phyloP scores from a whole-genome alignment of 2,329 filamentous ascomycete species.

The Pseudocercospora fuligena region DNA sequence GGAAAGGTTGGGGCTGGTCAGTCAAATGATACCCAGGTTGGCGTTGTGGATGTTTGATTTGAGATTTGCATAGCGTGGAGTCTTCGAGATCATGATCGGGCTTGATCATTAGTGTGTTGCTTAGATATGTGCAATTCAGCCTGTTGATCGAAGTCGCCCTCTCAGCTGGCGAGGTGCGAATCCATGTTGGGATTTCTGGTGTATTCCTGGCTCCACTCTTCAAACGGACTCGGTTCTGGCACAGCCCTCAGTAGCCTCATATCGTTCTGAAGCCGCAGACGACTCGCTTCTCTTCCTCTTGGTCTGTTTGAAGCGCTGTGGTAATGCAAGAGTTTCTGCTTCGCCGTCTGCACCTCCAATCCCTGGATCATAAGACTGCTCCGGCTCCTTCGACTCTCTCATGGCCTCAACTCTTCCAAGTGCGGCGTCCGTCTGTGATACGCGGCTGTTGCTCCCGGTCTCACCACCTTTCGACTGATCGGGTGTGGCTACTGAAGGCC shows the following conservation, averaged over 20 bases:
- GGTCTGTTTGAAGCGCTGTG: not conserved
- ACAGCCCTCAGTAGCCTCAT: not conserved
- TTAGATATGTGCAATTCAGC: not conserved
- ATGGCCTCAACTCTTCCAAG: too few species aligned
- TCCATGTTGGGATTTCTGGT: not conserved
- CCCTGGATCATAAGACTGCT: too few species aligned
- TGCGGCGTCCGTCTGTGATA: too few species aligned
- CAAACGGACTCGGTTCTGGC: not conserved
- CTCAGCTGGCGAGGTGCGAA: not conserved
- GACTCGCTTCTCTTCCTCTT: not conserved
- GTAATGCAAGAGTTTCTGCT: not conserved
- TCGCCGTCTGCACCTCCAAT: too few species aligned
- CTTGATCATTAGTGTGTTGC: not conserved
- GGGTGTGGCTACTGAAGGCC: too few species aligned
- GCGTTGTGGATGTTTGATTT: not conserved
- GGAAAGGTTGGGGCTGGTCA: not conserved
- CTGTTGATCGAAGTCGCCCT: not conserved
- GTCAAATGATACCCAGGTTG: not conserved
- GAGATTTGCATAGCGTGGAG: conserved; percentile 3
- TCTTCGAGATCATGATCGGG: not conserved
- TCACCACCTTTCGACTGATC: too few species aligned
- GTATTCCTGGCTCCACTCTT: not conserved
- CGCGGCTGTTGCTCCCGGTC: too few species aligned
- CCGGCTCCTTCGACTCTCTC: too few species aligned
- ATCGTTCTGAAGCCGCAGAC: not conserved